phyloP scores from a whole-genome alignment of 2,329 filamentous ascomycete species.

The Ascochyta rabiei region DNA sequence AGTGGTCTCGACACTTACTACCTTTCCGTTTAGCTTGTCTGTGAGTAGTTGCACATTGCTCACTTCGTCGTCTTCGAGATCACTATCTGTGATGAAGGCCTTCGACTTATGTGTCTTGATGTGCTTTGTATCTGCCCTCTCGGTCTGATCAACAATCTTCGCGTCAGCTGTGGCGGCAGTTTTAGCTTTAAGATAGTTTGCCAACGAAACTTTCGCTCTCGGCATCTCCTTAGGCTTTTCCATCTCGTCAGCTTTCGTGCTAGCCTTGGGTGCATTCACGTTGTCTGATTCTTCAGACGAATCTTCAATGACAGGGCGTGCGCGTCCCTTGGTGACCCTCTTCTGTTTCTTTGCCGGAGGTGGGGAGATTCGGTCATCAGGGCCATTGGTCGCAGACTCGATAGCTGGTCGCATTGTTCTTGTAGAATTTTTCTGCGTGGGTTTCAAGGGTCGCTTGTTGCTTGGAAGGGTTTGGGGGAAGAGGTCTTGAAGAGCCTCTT shows the following conservation, averaged over 20 bases:
- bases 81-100: neutral
- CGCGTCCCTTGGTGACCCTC: neutral
- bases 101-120: neutral
- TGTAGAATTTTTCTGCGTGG: neutral
- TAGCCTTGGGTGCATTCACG: neutral
- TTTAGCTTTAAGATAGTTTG: neutral
- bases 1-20: neutral
- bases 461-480: neutral
- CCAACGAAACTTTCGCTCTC: neutral
- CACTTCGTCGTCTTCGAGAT: neutral
- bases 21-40: neutral
- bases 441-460: neutral
- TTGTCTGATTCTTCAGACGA: neutral
- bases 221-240: too few relatives aligned
- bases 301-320: neutral
- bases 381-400: neutral
- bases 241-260: neutral
- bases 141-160: neutral
- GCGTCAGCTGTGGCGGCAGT: neutral
- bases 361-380: neutral
- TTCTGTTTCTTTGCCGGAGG: neutral
- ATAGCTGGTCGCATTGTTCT: neutral
- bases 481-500: neutral
- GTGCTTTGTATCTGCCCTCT: neutral
- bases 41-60: neutral